Percentiles rank a stretch among this genome's conserved stretches.
These are phyloP conservation scores for Taxawa tesnikishii DNA, from an alignment of 2,329 filamentous ascomycete species.

Conservation along the genomic window DNA sequence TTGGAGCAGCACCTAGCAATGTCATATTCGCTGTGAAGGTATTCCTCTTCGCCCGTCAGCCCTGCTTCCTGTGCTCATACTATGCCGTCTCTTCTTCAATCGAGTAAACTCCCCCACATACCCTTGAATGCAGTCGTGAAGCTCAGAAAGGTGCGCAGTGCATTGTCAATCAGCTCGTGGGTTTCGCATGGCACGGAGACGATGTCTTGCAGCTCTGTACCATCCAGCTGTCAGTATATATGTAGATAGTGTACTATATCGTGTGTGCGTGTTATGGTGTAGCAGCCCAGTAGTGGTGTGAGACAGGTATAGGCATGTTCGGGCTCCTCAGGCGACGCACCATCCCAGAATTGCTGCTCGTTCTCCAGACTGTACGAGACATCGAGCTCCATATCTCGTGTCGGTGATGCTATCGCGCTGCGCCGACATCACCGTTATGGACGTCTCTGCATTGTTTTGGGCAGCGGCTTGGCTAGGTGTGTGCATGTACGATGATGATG, in stretches of 20 bases:
- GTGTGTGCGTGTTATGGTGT: conserved; percentile 2
- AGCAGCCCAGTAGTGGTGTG: no score
- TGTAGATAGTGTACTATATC: background rate
- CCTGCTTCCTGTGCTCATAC: conserved; percentile 2
- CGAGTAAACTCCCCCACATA: no score
- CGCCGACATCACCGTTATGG: no score
- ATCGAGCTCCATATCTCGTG: no score
- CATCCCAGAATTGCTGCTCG: conserved; percentile 81
- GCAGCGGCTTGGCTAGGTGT: no score
- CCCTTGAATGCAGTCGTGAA: conserved; percentile 63
- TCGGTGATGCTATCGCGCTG: no score
- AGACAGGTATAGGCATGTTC: no score
- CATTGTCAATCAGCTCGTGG: conserved; percentile 66
- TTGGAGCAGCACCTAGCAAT: conserved; percentile 68
- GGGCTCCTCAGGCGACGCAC: conserved; percentile 46
- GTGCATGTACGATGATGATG: background rate
- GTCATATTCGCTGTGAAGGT: conserved; percentile 65
- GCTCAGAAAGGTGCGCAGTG: conserved; percentile 69
- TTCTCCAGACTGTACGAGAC: conserved; percentile 57
- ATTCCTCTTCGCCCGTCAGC: conserved; percentile 42
- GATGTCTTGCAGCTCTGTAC: conserved; percentile 53
- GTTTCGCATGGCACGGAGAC: conserved; percentile 46
- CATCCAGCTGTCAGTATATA: conserved; percentile 8
- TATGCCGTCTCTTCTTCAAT: no score
- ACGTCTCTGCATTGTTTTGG: no score